Conservation (phyloP, 2,329 filamentous ascomycete genomes). For the Ophiostoma sp. region DNA sequence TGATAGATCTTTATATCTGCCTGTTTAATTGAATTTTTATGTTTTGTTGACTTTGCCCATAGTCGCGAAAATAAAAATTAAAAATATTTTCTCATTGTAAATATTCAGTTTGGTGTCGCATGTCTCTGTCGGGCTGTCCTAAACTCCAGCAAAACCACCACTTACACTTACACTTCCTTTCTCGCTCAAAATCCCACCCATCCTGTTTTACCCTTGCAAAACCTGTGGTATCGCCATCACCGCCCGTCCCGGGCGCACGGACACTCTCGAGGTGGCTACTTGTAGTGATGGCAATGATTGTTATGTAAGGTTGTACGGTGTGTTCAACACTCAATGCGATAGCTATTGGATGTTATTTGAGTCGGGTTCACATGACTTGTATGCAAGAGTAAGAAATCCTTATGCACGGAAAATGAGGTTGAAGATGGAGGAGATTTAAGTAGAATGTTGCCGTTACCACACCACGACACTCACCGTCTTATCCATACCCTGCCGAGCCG, state of each 20-base stretch:
- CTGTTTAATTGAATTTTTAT: not conserved
- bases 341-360: not conserved
- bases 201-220: not conserved
- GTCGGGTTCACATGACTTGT: not conserved
- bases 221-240: constrained; percentile 7
- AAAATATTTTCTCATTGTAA: not conserved
- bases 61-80: not conserved
- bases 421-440: no score
- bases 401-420: not conserved
- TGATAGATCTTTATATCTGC: not conserved
- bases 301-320: not conserved
- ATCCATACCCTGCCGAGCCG: not conserved
- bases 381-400: not conserved
- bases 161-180: not conserved
- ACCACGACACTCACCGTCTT: not conserved
- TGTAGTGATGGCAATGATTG: not conserved
- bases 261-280: not conserved
- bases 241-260: constrained; percentile 1
- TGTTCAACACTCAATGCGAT: not conserved
- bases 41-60: not conserved
- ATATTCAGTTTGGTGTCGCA: not conserved
- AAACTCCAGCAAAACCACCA: not conserved
- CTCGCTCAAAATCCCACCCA: not conserved
- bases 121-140: not conserved
- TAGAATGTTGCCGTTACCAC: not conserved